These are phyloP conservation scores for Mycena polygramma DNA, from an alignment of 768 basidiomycete genomes.

Conservation along the genomic window DNA sequence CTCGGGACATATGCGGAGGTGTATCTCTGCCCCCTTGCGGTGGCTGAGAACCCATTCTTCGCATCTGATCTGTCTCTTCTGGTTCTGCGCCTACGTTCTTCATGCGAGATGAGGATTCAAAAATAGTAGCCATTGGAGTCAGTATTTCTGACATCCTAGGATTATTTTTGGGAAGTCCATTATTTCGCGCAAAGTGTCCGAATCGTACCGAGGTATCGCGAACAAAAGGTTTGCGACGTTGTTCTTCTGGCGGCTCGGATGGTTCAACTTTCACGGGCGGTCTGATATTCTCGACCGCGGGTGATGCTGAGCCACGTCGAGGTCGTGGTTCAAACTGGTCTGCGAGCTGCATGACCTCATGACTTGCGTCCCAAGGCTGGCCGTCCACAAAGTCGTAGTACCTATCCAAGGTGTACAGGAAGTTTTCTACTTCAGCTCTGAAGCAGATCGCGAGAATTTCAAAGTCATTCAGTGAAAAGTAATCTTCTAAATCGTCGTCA, in stretches of 20 bases:
- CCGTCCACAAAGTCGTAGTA: neutral
- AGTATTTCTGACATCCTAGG: constrained; percentile 5
- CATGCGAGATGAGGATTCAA: neutral
- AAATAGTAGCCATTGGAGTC: neutral
- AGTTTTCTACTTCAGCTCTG: constrained; percentile 1
- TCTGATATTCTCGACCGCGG: too few relatives aligned
- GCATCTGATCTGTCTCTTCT: constrained; percentile 2
- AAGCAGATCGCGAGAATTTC: constrained; percentile 6
- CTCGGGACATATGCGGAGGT: neutral
- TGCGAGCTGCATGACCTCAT: neutral
- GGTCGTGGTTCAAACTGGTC: neutral
- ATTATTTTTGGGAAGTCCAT: neutral
- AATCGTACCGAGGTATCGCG: neutral
- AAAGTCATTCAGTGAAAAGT: neutral
- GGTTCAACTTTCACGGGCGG: too few relatives aligned
- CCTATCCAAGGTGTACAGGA: neutral
- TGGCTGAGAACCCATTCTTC: neutral
- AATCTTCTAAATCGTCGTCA: neutral
- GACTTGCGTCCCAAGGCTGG: neutral
- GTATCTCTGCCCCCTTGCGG: neutral
- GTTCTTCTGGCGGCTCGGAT: too few relatives aligned
- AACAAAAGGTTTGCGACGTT: too few relatives aligned
- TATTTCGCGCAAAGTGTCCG: neutral
- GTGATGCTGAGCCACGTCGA: neutral
- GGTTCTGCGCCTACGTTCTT: neutral